These are phyloP conservation scores for Linnemannia schmuckeri DNA, from an alignment of 192 early-diverging fungal genomes.

Conservation along the genomic window DNA sequence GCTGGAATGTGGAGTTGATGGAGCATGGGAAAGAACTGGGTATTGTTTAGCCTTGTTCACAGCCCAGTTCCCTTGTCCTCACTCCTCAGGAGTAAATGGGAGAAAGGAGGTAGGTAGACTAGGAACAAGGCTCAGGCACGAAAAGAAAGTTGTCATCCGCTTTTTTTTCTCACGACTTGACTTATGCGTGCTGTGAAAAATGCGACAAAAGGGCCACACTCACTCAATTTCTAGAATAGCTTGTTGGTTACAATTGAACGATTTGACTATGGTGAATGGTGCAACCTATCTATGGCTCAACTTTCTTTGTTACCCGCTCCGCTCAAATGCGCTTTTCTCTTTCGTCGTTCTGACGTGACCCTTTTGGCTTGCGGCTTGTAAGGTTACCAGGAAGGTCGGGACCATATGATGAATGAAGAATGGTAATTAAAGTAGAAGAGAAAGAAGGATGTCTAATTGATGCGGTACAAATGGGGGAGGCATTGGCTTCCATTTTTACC, in stretches of 20 bases:
- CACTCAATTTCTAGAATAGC: neutral
- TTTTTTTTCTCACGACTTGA: constrained; percentile 8
- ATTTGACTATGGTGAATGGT: neutral
- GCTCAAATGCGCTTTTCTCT: neutral
- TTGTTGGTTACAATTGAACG: neutral
- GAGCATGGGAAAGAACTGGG: neutral
- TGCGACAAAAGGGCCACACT: neutral
- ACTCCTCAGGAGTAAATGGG: neutral
- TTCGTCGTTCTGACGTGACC: constrained; percentile 3
- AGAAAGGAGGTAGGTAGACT: too few relatives aligned
- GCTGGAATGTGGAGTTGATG: constrained; percentile 1
- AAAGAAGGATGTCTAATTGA: neutral
- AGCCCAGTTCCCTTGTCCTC: neutral
- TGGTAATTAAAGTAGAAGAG: neutral
- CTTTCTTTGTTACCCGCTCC: neutral
- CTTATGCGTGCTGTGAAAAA: neutral
- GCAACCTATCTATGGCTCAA: neutral
- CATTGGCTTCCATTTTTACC: neutral
- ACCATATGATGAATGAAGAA: neutral
- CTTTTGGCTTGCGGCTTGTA: neutral
- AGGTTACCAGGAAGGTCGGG: neutral
- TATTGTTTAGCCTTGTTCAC: neutral
- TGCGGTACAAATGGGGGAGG: constrained; percentile 6
- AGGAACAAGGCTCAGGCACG: neutral
- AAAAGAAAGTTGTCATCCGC: neutral